Evolutionary conservation across 2,329 filamentous ascomycete genomes (phyloP).

Genomic region (Whalleya microplaca): DNA sequence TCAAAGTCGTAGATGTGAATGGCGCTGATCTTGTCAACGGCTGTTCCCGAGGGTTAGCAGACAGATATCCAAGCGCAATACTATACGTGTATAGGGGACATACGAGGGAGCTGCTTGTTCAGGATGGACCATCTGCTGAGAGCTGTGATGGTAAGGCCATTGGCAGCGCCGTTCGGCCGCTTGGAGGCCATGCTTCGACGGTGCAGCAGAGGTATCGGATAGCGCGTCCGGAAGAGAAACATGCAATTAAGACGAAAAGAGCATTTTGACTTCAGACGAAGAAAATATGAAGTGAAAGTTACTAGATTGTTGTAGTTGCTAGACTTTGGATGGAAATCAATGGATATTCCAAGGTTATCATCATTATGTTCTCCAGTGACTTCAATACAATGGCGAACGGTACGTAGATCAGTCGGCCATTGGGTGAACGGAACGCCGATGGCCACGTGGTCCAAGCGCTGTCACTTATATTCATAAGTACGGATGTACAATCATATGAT

Average conservation of each 20-base stretch:
- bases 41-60: slow-evolving; percentile 38
- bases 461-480: too few species aligned
- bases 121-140: slow-evolving; percentile 84
- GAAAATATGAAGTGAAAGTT: not conserved
- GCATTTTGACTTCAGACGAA: slow-evolving; percentile 3
- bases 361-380: too few species aligned
- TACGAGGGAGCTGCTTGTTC: slow-evolving; percentile 72
- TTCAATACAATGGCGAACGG: too few species aligned
- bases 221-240: slow-evolving; percentile 10
- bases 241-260: slow-evolving; percentile 9
- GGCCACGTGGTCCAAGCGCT: not conserved
- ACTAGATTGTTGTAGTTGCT: not conserved
- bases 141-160: slow-evolving; percentile 66
- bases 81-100: slow-evolving; percentile 23
- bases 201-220: slow-evolving; percentile 10
- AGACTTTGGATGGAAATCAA: not conserved
- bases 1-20: slow-evolving; percentile 98
- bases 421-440: not conserved
- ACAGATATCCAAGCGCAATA: not conserved
- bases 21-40: slow-evolving; percentile 70
- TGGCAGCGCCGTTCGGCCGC: slow-evolving; percentile 23
- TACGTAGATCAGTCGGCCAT: too few species aligned
- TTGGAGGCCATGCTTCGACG: slow-evolving; percentile 31
- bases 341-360: too few species aligned
- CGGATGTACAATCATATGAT: too few species aligned